These are phyloP conservation scores for Salix exigua DNA, from an alignment of 345 rosid genomes.

Conservation along the genomic window DNA sequence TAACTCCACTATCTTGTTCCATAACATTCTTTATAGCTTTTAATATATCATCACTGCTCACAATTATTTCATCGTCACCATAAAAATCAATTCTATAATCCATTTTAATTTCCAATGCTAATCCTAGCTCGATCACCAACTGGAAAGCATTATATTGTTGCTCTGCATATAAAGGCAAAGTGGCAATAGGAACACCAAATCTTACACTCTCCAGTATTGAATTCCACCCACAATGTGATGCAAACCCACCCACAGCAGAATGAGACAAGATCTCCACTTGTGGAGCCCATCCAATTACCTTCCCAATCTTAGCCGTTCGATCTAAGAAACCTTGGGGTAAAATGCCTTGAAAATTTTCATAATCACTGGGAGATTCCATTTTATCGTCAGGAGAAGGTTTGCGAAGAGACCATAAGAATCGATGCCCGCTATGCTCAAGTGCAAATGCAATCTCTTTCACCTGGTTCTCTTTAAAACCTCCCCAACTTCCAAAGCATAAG, in stretches of 20 bases:
- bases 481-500: constrained; percentile 21
- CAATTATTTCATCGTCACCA: background rate
- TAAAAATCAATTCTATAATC: background rate
- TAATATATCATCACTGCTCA: background rate
- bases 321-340: constrained; percentile 4
- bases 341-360: background rate
- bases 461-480: constrained; percentile 8
- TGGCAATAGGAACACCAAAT: constrained; percentile 8
- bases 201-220: constrained; percentile 5
- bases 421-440: constrained; percentile 5
- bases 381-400: background rate
- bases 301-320: constrained; percentile 1
- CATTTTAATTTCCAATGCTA: background rate
- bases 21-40: constrained; percentile 2
- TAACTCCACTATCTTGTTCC: background rate
- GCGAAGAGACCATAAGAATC: constrained; percentile 21
- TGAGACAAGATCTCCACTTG: background rate
- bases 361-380: background rate
- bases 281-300: constrained; percentile 14
- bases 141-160: constrained; percentile 7
- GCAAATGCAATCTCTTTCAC: constrained; percentile 15
- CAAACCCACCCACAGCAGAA: constrained; percentile 7
- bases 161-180: constrained; percentile 10
- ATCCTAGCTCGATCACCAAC: constrained; percentile 4
- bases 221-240: constrained; percentile 14